Base-by-base conservation (phyloP, 257 asterid genomes). In the Ilex aquifolium region DNA sequence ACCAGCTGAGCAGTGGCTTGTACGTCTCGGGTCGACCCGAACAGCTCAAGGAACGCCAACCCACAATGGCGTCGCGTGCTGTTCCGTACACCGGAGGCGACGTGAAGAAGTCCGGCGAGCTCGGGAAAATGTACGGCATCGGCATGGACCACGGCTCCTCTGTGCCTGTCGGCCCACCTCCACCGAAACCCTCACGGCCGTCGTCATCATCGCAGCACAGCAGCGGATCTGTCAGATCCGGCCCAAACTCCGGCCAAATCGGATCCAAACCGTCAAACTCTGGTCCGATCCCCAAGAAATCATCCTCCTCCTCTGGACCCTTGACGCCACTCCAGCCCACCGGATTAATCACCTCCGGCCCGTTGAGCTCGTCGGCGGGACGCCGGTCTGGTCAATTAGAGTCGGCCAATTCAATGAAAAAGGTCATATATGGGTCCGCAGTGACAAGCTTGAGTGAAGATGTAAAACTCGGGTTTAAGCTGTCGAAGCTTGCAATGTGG, bases 11-110 rank as follows among this genome's bases (percentile, higher is more conserved):
- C 74, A 93, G 76, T 57, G 99, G 99, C 8, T 81, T 93, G 49
- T 76, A 82, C 70, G 97, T 93, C 0, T 93, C 99, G 44, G 97
- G 96, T 50, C 83, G 91, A 2, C 94, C 96, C 61, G 97, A 85
- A 21, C 84, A 83, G 65, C 74, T 14, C 52, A 91, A 85, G 56
- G 95, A 86, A 13, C 92, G 95, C 56, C 90, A 67, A 7, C 93
- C 87, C 0, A 82, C 87, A 62, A 79, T 85, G 80, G 82, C 81
- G 10, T 77, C 97, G 9, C 85, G 96, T 32, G 87, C 95, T 59
- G 82, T 80, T 2, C 93, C 93, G 0, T 90, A 90, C 74, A 90
- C 96, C 59, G 97, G 96, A 65, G 97, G 97, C 6, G 95, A 90
- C 64, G 90, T 90, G 17, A 87, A 87, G 84, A 87, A 77, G 27